Conservation (phyloP, 495 filamentous ascomycete genomes). For the Hypoxylon perforatum region DNA sequence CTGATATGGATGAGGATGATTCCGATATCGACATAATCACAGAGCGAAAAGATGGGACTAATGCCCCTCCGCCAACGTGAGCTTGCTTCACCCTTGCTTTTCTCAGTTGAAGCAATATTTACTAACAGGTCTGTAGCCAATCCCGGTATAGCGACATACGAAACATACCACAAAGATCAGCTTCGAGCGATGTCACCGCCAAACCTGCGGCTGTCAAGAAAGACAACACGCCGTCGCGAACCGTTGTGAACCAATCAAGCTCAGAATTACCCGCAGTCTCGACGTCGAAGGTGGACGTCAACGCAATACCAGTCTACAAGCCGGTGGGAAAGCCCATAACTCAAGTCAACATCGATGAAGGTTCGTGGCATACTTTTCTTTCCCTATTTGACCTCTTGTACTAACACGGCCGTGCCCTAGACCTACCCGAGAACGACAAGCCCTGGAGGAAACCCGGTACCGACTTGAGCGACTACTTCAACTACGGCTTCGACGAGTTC, state of each 20-base stretch:
- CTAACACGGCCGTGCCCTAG: constrained; percentile 50
- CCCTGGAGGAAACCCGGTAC: constrained; percentile 97
- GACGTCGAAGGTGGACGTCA: constrained; percentile 83
- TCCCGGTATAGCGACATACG: constrained; percentile 71
- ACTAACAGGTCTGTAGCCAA: constrained; percentile 48
- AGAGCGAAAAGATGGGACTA: constrained; percentile 80
- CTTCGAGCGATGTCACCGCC: constrained; percentile 60
- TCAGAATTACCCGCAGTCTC: constrained; percentile 65
- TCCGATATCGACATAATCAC: constrained; percentile 94
- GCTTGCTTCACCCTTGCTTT: constrained; percentile 49
- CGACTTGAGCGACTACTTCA: constrained; percentile 97
- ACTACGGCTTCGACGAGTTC: constrained; percentile 99
- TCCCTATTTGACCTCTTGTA: neutral
- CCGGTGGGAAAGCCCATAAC: constrained; percentile 81
- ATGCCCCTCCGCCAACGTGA: constrained; percentile 74
- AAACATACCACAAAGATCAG: constrained; percentile 72
- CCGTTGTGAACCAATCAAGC: constrained; percentile 42
- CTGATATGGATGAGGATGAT: constrained; percentile 80
- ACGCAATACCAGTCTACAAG: constrained; percentile 83
- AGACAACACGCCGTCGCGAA: constrained; percentile 43
- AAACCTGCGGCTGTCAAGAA: constrained; percentile 59
- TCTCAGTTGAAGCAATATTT: constrained; percentile 7
- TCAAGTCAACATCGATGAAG: constrained; percentile 82
- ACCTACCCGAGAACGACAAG: constrained; percentile 86
- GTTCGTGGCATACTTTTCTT: constrained; percentile 46